Evolutionary conservation across 257 asterid species (phyloP).

Genomic region (Solanum clarkiae): DNA sequence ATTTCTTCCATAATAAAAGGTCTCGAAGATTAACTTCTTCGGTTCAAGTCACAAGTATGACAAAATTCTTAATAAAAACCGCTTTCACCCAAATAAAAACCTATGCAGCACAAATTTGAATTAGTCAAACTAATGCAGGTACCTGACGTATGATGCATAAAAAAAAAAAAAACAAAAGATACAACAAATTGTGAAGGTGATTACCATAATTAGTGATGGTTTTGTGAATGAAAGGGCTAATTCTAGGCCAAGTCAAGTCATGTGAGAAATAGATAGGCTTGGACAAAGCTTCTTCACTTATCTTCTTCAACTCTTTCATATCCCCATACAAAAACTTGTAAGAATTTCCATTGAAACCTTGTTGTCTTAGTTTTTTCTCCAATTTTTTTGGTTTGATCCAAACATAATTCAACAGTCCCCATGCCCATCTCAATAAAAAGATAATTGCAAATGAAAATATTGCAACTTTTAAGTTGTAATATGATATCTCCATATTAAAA

Average conservation of each 20-base stretch:
- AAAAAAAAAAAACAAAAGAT: no score
- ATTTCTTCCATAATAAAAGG: no score
- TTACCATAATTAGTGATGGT: constrained; percentile 13
- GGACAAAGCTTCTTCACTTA: constrained; percentile 5
- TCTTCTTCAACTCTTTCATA: neutral
- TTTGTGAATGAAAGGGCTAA: constrained; percentile 7
- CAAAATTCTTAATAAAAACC: no score
- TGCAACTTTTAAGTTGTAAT: neutral
- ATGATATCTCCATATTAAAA: neutral
- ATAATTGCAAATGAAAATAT: neutral
- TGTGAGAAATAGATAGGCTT: constrained; percentile 12
- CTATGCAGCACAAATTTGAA: no score
- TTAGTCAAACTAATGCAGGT: no score
- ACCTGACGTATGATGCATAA: no score
- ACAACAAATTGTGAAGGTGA: neutral
- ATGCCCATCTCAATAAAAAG: neutral
- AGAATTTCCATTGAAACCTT: constrained; percentile 17
- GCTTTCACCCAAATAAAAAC: no score
- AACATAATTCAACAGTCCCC: constrained; percentile 15
- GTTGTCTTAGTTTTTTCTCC: constrained; percentile 14
- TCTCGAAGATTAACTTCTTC: no score
- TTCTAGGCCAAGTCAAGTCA: constrained; percentile 8
- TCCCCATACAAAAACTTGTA: constrained; percentile 17
- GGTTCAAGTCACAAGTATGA: no score
- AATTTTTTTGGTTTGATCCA: constrained; percentile 19